These are phyloP conservation scores for Scedosporium boydii DNA, from an alignment of 2,329 filamentous ascomycete genomes.

Conservation along the genomic window DNA sequence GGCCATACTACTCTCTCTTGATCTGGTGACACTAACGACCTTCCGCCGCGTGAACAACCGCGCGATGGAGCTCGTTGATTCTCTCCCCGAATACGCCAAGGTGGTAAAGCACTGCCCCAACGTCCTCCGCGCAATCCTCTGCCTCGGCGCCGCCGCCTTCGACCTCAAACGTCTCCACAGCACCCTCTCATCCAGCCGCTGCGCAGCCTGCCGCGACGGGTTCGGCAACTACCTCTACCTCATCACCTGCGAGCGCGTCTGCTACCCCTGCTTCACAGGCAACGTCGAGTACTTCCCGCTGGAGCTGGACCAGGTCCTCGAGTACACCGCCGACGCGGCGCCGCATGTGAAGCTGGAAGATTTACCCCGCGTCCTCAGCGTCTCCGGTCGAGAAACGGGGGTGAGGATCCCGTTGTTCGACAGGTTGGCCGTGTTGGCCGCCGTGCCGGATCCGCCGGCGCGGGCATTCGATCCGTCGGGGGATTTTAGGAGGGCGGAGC, in stretches of 20 bases:
- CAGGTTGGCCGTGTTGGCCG: background rate
- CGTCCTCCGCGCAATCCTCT: slow-evolving; percentile 22
- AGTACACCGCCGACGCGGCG: background rate
- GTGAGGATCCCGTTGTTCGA: background rate
- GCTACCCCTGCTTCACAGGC: slow-evolving; percentile 21
- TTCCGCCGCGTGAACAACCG: slow-evolving; percentile 24
- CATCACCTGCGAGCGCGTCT: slow-evolving; percentile 27
- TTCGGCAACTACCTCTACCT: slow-evolving; percentile 29
- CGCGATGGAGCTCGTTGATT: slow-evolving; percentile 24
- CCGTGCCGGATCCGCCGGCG: background rate
- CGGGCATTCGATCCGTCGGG: background rate
- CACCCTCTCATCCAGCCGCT: slow-evolving; percentile 19
- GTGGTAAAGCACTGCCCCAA: slow-evolving; percentile 20
- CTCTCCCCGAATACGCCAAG: slow-evolving; percentile 22
- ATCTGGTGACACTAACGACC: slow-evolving; percentile 20
- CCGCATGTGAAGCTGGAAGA: background rate
- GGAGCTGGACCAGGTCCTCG: background rate
- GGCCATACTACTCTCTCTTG: slow-evolving; percentile 17
- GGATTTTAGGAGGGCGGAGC: background rate
- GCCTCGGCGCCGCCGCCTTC: slow-evolving; percentile 20
- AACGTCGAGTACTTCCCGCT: background rate
- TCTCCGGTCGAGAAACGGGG: background rate
- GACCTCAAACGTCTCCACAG: slow-evolving; percentile 21
- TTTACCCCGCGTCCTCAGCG: background rate
- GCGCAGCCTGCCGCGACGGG: slow-evolving; percentile 20